Evolutionary conservation across 108 stramenopile species (phyloP).

Genomic region (Chaetoceros muelleri): DNA sequence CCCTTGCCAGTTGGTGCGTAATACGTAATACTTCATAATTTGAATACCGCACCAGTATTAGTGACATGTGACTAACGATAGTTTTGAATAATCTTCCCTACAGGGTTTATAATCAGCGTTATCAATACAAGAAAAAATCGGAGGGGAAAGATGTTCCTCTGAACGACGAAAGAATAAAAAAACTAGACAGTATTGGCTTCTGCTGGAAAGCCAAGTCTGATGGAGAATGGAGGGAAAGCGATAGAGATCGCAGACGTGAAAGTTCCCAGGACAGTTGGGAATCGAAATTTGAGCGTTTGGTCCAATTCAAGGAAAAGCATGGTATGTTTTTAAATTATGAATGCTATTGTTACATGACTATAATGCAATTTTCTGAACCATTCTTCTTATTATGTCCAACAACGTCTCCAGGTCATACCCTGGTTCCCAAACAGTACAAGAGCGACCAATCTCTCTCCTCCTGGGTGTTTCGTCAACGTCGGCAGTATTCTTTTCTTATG

Average conservation of each 20-base stretch:
- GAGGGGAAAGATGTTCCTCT: not conserved
- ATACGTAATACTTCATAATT: no score
- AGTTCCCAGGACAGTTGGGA: not conserved
- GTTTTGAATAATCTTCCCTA: no score
- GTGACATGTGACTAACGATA: no score
- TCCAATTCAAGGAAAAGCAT: not conserved
- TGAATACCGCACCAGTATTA: no score
- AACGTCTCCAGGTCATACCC: constrained; percentile 12
- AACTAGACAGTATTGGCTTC: constrained; percentile 1
- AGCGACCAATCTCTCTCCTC: constrained; percentile 7
- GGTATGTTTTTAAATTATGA: no score
- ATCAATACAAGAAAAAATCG: not conserved
- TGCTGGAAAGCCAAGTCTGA: not conserved
- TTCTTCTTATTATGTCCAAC: no score
- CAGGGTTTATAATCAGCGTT: not conserved
- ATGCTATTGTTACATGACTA: no score
- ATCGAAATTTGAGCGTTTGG: not conserved
- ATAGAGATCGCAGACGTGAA: not conserved
- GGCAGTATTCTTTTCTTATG: constrained; percentile 28
- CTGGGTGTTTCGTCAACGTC: constrained; percentile 38
- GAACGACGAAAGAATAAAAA: not conserved
- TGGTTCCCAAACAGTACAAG: constrained; percentile 5
- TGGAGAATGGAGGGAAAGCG: not conserved
- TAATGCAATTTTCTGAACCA: no score
- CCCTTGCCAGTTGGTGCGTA: not conserved